phyloP scores from a whole-genome alignment of 2,329 filamentous ascomycete species.

The Xylaria sp. region DNA sequence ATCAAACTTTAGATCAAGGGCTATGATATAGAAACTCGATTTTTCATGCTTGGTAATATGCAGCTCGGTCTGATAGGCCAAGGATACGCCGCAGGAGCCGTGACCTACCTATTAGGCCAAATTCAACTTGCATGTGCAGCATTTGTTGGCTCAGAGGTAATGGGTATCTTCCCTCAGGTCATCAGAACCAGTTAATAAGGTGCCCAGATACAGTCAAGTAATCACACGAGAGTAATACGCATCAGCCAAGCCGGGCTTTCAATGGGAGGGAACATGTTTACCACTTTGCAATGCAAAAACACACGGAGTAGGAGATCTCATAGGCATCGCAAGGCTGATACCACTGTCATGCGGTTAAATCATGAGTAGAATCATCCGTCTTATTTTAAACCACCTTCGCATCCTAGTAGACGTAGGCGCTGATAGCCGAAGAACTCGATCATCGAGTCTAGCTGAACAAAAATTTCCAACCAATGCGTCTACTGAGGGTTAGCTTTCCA shows the following conservation, averaged over 20 bases:
- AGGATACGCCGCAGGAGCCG: not conserved
- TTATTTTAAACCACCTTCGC: not conserved
- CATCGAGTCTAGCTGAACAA: not conserved
- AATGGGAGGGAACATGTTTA: not conserved
- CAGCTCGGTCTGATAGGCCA: not conserved
- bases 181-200: not conserved
- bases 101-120: not conserved
- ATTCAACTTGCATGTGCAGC: conserved; percentile 4
- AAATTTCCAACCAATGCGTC: not conserved
- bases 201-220: not conserved
- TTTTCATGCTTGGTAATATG: not conserved
- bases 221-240: not conserved
- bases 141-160: conserved; percentile 9
- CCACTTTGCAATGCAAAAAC: not conserved
- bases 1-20: too few species aligned
- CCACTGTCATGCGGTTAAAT: not conserved
- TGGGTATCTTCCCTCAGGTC: conserved; percentile 2
- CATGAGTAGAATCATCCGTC: conserved; percentile 4
- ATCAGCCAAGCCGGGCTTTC: not conserved
- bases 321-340: not conserved
- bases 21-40: too few species aligned
- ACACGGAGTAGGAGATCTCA: not conserved
- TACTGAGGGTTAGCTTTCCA: conserved; percentile 19
- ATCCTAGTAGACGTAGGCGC: not conserved
- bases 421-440: not conserved